Conservation (phyloP, 2,329 filamentous ascomycete species). For the Onygenales sp. region DNA sequence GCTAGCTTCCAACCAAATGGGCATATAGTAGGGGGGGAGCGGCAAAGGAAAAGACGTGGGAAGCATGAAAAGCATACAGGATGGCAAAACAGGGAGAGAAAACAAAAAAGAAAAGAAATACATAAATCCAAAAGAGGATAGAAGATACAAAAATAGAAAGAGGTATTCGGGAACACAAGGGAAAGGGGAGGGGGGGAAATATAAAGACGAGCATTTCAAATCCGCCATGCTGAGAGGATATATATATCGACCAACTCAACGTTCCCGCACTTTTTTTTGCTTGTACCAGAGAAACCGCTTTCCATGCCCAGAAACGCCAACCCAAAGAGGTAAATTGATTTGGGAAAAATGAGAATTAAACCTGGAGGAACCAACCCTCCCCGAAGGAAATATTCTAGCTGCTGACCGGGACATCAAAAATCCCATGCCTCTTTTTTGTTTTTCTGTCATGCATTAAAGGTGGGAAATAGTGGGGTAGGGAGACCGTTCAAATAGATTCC, state of each 20-base stretch:
- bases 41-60: too few species aligned
- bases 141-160: background rate
- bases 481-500: background rate
- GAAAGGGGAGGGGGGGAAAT: too few species aligned
- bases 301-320: background rate
- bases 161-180: background rate
- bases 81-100: background rate
- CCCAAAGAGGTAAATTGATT: background rate
- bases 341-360: background rate
- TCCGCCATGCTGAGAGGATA: background rate
- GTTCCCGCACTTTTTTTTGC: background rate
- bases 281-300: background rate
- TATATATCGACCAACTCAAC: background rate
- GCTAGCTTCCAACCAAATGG: too few species aligned
- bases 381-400: too few species aligned
- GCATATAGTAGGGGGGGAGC: too few species aligned
- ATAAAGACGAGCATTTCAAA: background rate
- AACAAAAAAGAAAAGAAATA: background rate
- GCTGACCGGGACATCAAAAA: too few species aligned
- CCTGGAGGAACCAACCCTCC: too few species aligned
- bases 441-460: background rate
- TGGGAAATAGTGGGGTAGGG: background rate
- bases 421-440: too few species aligned
- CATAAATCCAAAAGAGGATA: background rate
- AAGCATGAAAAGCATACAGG: background rate